Conservation (phyloP, 1,284 basidiomycete species). For the Sporisorium reilianum region DNA sequence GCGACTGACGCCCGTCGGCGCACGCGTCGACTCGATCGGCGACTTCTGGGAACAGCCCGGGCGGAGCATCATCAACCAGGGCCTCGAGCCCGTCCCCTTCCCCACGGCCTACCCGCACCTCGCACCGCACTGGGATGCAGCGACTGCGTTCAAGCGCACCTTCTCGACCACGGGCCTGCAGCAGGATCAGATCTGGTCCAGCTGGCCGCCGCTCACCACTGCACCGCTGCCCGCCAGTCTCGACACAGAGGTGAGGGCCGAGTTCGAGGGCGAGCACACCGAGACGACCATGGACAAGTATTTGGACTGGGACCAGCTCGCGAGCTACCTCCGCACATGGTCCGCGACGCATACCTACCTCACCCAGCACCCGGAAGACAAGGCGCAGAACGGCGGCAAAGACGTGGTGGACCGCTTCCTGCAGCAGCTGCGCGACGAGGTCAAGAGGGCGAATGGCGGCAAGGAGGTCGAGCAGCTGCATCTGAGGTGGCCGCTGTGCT, state of each 20-base stretch:
- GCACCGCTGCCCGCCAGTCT: conserved; percentile 9
- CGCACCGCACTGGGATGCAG: conserved; percentile 66
- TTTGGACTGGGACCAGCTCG: conserved; percentile 77
- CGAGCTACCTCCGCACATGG: conserved; percentile 79
- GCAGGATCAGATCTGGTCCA: conserved; percentile 26
- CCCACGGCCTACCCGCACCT: conserved; percentile 71
- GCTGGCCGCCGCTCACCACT: conserved; percentile 27
- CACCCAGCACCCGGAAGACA: conserved; percentile 76
- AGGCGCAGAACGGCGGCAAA: conserved; percentile 40
- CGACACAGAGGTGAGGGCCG: neutral
- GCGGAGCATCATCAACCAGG: conserved; percentile 79
- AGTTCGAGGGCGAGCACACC: conserved; percentile 10
- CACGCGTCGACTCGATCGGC: conserved; percentile 74
- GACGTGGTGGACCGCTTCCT: conserved; percentile 50
- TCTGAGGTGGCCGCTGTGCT: conserved; percentile 49
- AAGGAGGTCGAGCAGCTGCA: conserved; percentile 29
- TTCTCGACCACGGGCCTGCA: conserved; percentile 30
- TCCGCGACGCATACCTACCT: conserved; percentile 80
- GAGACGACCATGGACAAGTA: conserved; percentile 72
- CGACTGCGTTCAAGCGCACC: conserved; percentile 24
- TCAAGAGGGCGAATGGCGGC: conserved; percentile 24
- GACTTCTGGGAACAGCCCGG: conserved; percentile 85
- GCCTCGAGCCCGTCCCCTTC: conserved; percentile 78
- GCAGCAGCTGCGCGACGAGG: conserved; percentile 8
- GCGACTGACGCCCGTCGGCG: neutral